These are phyloP conservation scores for Echium plantagineum DNA, from an alignment of 257 asterid species.

Conservation along the genomic window DNA sequence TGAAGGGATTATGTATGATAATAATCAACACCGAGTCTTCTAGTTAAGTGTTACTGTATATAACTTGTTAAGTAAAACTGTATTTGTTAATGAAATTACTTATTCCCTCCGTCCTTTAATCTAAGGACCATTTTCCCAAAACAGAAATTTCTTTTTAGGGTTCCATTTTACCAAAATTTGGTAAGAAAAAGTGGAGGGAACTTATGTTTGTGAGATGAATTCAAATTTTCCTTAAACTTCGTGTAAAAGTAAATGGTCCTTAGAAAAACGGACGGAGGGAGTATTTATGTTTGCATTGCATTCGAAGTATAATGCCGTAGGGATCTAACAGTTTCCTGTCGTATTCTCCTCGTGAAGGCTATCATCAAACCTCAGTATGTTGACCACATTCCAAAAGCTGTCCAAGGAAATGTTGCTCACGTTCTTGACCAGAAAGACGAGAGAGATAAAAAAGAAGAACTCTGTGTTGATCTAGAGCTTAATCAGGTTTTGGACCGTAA, in stretches of 20 bases:
- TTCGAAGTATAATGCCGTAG: not conserved
- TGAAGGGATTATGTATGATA: not conserved
- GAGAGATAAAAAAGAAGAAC: conserved; percentile 63
- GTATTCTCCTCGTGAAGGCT: conserved; percentile 35
- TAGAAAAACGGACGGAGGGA: too few species aligned
- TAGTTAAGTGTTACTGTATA: not conserved
- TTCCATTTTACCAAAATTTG: too few species aligned
- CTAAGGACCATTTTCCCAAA: too few species aligned
- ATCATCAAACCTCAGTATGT: conserved; percentile 97
- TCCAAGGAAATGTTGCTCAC: conserved; percentile 96
- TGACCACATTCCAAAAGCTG: conserved; percentile 97
- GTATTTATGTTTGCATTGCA: not conserved
- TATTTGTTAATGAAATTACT: not conserved
- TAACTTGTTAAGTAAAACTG: too few species aligned
- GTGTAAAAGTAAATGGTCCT: too few species aligned
- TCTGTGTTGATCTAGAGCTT: conserved; percentile 79
- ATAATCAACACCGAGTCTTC: not conserved
- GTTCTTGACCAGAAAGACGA: conserved; percentile 95
- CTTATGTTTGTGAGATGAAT: too few species aligned
- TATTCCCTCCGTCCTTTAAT: too few species aligned
- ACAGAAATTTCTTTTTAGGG: too few species aligned
- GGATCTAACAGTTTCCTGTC: not conserved
- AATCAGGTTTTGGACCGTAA: conserved; percentile 89
- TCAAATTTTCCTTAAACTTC: too few species aligned
- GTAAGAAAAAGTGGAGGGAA: too few species aligned